Evolutionary conservation across 148 eudicot genomes (phyloP), one percentile per base, ranked within the genome.

Genomic region (Silene conica): DNA sequence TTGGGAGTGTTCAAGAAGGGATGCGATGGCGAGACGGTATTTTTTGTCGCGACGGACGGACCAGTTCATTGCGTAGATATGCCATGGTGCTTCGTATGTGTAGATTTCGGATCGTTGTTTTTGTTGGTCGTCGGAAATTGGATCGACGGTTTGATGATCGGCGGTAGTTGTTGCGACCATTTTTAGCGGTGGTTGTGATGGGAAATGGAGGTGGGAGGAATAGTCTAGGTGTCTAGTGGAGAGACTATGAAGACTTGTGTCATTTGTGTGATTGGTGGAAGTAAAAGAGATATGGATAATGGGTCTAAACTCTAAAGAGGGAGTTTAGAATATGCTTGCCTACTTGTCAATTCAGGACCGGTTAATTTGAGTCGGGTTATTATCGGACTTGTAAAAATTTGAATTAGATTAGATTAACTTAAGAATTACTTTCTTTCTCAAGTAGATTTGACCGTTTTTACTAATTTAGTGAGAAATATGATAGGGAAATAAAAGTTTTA

Each of bases 51-150:
- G 84, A 1, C 97, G 92, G 16, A 92, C 97, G 76, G 86, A 81
- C 97, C 97, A 92, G 70, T 92, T 92, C 92, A 92, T 92, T 74
- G 97, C 95, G 86, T 88, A 92, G 79, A 92, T 84, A 80, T 88
- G 95, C 97, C 97, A 92, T 12, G 97, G 97, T 0, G 97, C 97
- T 74, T 92, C 95, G 86, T 92, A 92, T 0, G 97, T 92, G 91
- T 92, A 89, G 87, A 92, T 92, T 85, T 89, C 97, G 2, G 97
- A 92, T 1, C 95, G 80, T 71, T 80, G 82, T 20, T 87, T 80
- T 61, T 86, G 90, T 59, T 82, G 92, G 25, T 71, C 70, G 70
- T 71, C 73, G 5, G 76, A 4, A 1, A 43, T 1, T 50, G 58
- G 43, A 2, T 62, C 45, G 11, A 3, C 10, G 23, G 21, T 73